Evolutionary conservation across 2,329 filamentous ascomycete species (phyloP).

Genomic region (Clonostachys solani): DNA sequence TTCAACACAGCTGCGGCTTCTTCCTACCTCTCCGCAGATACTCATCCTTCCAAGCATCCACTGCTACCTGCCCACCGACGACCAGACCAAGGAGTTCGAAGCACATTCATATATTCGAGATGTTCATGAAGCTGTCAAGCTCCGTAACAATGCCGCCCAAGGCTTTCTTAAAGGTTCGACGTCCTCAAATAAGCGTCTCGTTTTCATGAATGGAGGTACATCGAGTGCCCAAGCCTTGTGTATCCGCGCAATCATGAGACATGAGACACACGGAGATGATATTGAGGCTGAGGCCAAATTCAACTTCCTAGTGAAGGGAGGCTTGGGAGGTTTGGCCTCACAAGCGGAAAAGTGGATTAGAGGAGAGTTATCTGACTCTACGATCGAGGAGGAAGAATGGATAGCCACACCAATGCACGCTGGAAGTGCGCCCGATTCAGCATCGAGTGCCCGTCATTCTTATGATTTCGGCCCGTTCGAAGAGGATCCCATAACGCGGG

Average conservation of each 20-base stretch:
- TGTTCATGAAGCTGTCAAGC: slow-evolving; percentile 43
- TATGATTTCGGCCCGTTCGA: background rate
- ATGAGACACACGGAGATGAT: slow-evolving; percentile 44
- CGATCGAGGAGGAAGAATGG: background rate
- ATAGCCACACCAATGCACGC: background rate
- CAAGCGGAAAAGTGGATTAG: slow-evolving; percentile 9
- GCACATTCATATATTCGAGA: slow-evolving; percentile 34
- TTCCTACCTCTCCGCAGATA: slow-evolving; percentile 55
- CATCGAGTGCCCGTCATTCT: background rate
- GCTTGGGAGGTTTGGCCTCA: slow-evolving; percentile 31
- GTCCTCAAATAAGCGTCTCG: slow-evolving; percentile 43
- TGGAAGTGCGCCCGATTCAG: background rate
- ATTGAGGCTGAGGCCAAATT: slow-evolving; percentile 47
- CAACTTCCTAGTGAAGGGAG: slow-evolving; percentile 43
- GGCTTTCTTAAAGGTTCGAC: slow-evolving; percentile 45
- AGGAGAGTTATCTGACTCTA: too few species aligned
- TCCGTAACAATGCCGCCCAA: slow-evolving; percentile 42
- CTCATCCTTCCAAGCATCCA: slow-evolving; percentile 50
- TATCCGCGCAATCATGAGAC: slow-evolving; percentile 47
- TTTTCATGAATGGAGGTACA: slow-evolving; percentile 58
- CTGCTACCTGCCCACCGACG: slow-evolving; percentile 30
- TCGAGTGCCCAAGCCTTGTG: slow-evolving; percentile 49
- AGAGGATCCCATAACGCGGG: slow-evolving; percentile 43
- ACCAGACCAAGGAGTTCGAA: slow-evolving; percentile 19
- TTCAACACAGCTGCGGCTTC: slow-evolving; percentile 54